Percentiles rank a stretch among this genome's conserved stretches.
phyloP scores from a whole-genome alignment of 2,329 filamentous ascomycete species.

The Paramyrothecium sp. region DNA sequence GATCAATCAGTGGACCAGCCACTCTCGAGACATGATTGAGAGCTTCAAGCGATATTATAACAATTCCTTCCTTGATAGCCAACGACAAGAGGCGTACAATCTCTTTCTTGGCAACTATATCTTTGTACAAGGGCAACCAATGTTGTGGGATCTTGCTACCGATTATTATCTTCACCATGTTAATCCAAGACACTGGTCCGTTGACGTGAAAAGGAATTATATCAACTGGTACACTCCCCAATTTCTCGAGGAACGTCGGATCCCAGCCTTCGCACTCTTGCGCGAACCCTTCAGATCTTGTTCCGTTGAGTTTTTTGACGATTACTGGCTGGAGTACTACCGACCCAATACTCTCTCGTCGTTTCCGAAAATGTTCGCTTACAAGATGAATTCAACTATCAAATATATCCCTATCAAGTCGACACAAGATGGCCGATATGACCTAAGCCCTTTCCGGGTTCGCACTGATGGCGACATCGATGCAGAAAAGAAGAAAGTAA shows the following conservation, averaged over 20 bases:
- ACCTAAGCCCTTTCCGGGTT: constrained; percentile 85
- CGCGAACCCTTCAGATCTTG: constrained; percentile 36
- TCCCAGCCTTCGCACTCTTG: constrained; percentile 47
- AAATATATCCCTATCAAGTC: constrained; percentile 77
- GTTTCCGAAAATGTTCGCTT: constrained; percentile 88
- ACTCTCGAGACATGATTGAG: constrained; percentile 97
- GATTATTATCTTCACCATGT: constrained; percentile 96
- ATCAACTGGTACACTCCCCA: constrained; percentile 84
- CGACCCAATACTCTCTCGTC: constrained; percentile 84
- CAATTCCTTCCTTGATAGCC: constrained; percentile 96
- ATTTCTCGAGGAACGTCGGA: constrained; percentile 60
- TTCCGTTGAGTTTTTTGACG: constrained; percentile 68
- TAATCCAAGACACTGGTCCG: constrained; percentile 72
- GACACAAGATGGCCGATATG: constrained; percentile 71
- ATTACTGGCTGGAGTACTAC: constrained; percentile 98
- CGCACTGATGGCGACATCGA: constrained; percentile 64
- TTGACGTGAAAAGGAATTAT: constrained; percentile 66
- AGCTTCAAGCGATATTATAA: constrained; percentile 99
- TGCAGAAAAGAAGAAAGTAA: constrained; percentile 57
- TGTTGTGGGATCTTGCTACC: constrained; percentile 94
- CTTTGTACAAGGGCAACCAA: constrained; percentile 80
- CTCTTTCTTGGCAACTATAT: constrained; percentile 96
- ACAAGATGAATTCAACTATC: constrained; percentile 86
- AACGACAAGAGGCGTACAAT: constrained; percentile 97
- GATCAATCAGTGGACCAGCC: constrained; percentile 98